Base-by-base conservation (phyloP, 202 grass and related monocot genomes). In the Panicum virgatum region DNA sequence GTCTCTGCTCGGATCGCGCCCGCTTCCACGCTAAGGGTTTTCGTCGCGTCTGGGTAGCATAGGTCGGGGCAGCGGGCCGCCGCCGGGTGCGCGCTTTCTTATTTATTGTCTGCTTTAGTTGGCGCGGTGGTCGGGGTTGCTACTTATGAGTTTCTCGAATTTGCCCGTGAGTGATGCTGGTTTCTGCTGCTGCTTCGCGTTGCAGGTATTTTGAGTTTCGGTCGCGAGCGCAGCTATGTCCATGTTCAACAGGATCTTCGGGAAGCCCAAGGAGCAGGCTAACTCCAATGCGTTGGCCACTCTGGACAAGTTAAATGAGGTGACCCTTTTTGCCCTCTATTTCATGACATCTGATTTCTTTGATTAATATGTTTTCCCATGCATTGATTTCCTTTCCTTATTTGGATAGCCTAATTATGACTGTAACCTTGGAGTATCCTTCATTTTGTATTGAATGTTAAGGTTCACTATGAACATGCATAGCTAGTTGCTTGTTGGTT, bases 281-380 rank as follows among this genome's bases (percentile, higher is more conserved):
- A 97, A 91, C 67, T 85, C 94, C 42, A 91, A 77, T 78, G 94
- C 94, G 0, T 86, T 97, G 86, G 89, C 89, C 64, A 97, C 94
- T 71, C 63, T 97, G 27, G 94, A 97, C 60, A 97, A 97, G 70
- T 89, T 97, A 86, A 93, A 89, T 62, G 94, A 97, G 94, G 94
- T 88, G 62, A 16, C 25, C 13, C 20, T 52, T 50, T 86, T 20
- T 45, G 30, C 20, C 2, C 40, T 57, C 56, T 74, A 20, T 22
- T 80, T 20, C 14, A 16, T 69, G 47, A 10, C 46, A 45, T 46
- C 9, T 75, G 54, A 15, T 64, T 26, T 27, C 9, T 57, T 77
- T 3, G 36, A 34, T 64, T 79, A 52, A 34, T 3, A 34, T 34
- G n/a, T n/a, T n/a, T 34, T 34, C 32, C 3, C 52, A 3, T 13